phyloP scores from a whole-genome alignment of 108 stramenopile species.

The Parietichytrium sp. region DNA sequence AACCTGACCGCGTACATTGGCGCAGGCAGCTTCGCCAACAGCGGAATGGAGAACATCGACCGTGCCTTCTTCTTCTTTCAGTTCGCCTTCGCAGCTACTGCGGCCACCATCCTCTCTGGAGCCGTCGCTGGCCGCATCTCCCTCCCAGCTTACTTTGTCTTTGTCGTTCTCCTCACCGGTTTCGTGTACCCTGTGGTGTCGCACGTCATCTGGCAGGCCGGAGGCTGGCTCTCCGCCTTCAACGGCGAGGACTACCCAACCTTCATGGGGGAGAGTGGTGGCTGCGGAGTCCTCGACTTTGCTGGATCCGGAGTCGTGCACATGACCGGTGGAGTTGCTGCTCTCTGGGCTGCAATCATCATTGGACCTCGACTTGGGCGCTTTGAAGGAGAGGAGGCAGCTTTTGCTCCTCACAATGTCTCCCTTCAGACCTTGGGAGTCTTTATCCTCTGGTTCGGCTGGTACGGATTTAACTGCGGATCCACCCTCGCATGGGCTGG shows the following conservation, averaged over 20 bases:
- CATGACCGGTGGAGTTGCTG: slow-evolving; percentile 79
- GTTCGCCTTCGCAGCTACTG: slow-evolving; percentile 76
- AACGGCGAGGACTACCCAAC: neutral
- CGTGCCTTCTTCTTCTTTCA: slow-evolving; percentile 73
- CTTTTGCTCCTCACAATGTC: slow-evolving; percentile 70
- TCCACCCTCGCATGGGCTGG: slow-evolving; percentile 66
- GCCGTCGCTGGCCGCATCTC: slow-evolving; percentile 83
- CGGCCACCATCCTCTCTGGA: slow-evolving; percentile 85
- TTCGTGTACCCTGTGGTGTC: slow-evolving; percentile 70
- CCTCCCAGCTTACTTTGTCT: slow-evolving; percentile 63
- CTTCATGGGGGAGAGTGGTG: neutral
- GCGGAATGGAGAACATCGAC: neutral
- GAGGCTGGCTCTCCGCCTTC: slow-evolving; percentile 47
- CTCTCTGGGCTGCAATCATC: slow-evolving; percentile 72
- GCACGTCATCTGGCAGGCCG: slow-evolving; percentile 49
- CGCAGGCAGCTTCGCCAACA: slow-evolving; percentile 64
- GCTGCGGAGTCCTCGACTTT: slow-evolving; percentile 79
- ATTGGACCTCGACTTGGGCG: slow-evolving; percentile 79
- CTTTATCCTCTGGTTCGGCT: slow-evolving; percentile 88
- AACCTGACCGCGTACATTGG: slow-evolving; percentile 69
- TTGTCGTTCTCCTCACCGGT: slow-evolving; percentile 58
- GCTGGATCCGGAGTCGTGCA: slow-evolving; percentile 88
- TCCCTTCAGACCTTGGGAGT: slow-evolving; percentile 79
- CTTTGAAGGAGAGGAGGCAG: slow-evolving; percentile 58
- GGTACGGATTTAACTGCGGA: slow-evolving; percentile 91